These are phyloP conservation scores for Helotiales sp. DNA, from an alignment of 2,329 filamentous ascomycete genomes.

Conservation along the genomic window DNA sequence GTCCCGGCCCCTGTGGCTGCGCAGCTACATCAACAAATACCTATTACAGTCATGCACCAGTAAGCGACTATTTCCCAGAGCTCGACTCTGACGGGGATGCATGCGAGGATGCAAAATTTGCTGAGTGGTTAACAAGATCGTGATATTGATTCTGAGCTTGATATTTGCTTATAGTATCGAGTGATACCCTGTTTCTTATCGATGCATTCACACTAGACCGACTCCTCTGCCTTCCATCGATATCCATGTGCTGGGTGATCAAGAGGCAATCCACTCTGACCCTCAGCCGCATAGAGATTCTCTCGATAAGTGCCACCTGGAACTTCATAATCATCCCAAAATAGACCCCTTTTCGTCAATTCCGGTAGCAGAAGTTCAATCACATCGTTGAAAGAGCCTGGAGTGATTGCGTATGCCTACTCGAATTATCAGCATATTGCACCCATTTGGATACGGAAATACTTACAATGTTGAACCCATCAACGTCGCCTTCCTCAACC, in stretches of 20 bases:
- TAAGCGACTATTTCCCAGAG: not conserved
- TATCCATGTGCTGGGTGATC: conserved; percentile 53
- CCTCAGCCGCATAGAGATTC: conserved; percentile 59
- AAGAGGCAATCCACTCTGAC: conserved; percentile 54
- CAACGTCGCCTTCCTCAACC: conserved; percentile 70
- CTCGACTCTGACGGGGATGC: not conserved
- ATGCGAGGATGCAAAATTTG: not conserved
- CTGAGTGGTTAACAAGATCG: not conserved
- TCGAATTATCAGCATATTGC: not conserved
- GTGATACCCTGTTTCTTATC: too few species aligned
- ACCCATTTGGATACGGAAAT: not conserved
- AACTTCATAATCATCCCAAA: conserved; percentile 55
- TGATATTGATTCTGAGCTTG: not conserved
- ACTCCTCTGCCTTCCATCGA: conserved; percentile 45
- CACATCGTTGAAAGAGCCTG: conserved; percentile 69
- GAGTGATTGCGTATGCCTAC: conserved; percentile 62
- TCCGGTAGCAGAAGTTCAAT: conserved; percentile 68
- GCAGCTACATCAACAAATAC: not conserved
- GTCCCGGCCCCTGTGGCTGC: not conserved
- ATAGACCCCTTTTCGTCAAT: conserved; percentile 60
- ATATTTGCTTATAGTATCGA: not conserved
- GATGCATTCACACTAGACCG: too few species aligned
- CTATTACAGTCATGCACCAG: not conserved
- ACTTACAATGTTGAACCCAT: conserved; percentile 71
- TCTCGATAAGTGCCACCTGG: conserved; percentile 63